Percentiles rank a stretch among this genome's conserved stretches.
These are phyloP conservation scores for Vitis riparia DNA, from an alignment of 164 flowering plant genomes.

Conservation along the genomic window DNA sequence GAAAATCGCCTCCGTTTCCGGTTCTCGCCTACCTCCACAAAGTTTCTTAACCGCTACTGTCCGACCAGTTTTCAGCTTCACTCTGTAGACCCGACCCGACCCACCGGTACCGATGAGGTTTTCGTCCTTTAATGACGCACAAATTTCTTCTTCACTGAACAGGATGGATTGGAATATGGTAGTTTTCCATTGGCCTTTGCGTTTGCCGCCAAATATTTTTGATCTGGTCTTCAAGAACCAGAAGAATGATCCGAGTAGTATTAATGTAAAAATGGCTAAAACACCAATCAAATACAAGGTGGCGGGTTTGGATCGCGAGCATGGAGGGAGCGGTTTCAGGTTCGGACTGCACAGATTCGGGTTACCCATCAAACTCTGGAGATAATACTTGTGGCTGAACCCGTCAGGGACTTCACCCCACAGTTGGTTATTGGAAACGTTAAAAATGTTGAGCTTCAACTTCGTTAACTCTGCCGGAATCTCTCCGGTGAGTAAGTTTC, in stretches of 20 bases:
- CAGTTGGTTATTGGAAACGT: conserved; percentile 53
- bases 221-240: conserved; percentile 31
- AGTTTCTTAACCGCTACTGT: conserved; percentile 67
- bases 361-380: conserved; percentile 52
- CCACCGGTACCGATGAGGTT: conserved; percentile 64
- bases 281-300: conserved; percentile 17
- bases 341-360: conserved; percentile 58
- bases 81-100: conserved; percentile 62
- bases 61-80: conserved; percentile 48
- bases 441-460: conserved; percentile 48
- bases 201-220: conserved; percentile 13
- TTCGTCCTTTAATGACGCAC: conserved; percentile 32
- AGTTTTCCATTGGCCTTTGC: conserved; percentile 33
- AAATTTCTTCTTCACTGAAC: conserved; percentile 45
- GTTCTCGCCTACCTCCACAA: conserved; percentile 28
- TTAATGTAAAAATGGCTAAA: conserved; percentile 15
- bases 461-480: conserved; percentile 54
- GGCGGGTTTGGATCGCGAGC: conserved; percentile 29
- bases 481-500: conserved; percentile 54
- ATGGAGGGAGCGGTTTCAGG: conserved; percentile 44
- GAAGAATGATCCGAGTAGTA: conserved; percentile 26
- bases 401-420: conserved; percentile 53
- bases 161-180: conserved; percentile 47
- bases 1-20: conserved; percentile 39
- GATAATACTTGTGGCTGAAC: conserved; percentile 28